Evolutionary conservation across 192 early-diverging fungal genomes (phyloP), one percentile per base, ranked within the genome.

Genomic region (Helicostylum pulchrum): DNA sequence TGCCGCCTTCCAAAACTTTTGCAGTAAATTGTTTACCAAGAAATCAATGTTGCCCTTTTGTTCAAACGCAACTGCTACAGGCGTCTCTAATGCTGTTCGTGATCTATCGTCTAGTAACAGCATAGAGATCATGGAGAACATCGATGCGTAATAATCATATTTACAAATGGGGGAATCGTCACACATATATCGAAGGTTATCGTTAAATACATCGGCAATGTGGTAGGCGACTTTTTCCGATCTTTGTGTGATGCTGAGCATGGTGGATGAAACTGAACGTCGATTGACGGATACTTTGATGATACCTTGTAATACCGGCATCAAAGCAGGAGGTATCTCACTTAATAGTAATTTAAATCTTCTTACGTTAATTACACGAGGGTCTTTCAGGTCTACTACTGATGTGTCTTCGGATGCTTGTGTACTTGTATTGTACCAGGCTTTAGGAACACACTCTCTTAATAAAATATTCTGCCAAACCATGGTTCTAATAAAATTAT

Each of bases 391-490:
- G 15, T 53, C 57, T 3, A 51, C 57, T 3, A 51, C 36, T 42
- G 50, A 30, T 10, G 58, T 53, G 21, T 51, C 55, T 1, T 50
- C 26, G 2, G 26, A 26, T 45, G n/a, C 61, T 58, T 50, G 74
- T 62, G 17, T 52, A 56, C 26, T 60, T 61, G 20, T 71, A 31
- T 79, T 74, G 70, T 89, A 87, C 91, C 91, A 93, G 15, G 72
- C 53, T 51, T 77, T 80, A 9, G 86, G 89, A 15, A 92, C 79
- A 2, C 70, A 36, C 8, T 70, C 74, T 50, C 81, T 85, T 43
- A 91, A 58, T 4, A 80, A 55, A 45, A 85, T 72, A 53, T 77
- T 82, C 64, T 93, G 87, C 79, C 84, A 87, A 2, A 88, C 60
- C 61, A 83, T 87, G 2, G 67, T 63, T 50, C 57, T 59, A 59